A percentile compares a stretch with the other conserved stretches of the same genome.
Evolutionary conservation across 345 rosid species (phyloP).

Genomic region (Raphanus raphanistrum): DNA sequence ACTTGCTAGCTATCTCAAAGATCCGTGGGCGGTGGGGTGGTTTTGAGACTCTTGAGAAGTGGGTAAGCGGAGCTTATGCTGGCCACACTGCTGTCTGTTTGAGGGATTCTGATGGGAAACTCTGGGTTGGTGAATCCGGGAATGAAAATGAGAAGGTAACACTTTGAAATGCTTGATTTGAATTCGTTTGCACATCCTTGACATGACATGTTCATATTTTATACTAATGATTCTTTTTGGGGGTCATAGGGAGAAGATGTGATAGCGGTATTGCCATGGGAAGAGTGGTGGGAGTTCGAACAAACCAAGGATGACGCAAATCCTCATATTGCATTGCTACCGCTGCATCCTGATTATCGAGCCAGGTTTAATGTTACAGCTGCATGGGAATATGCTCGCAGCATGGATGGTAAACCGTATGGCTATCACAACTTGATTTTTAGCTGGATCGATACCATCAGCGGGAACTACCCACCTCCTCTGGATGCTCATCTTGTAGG

Average conservation of each 20-base stretch:
- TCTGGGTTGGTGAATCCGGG: slow-evolving; percentile 98
- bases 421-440: slow-evolving; percentile 98
- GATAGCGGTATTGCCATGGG: slow-evolving; percentile 86
- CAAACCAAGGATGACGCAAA: slow-evolving; percentile 80
- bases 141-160: slow-evolving; percentile 89
- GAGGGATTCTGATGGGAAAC: slow-evolving; percentile 86
- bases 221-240: too few relatives aligned
- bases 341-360: slow-evolving; percentile 80
- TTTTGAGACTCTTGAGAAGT: slow-evolving; percentile 96
- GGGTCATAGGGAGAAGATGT: slow-evolving; percentile 79
- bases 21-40: slow-evolving; percentile 95
- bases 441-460: slow-evolving; percentile 95
- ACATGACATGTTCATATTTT: too few relatives aligned
- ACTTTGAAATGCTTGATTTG: background rate
- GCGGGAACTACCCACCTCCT: slow-evolving; percentile 92
- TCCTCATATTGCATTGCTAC: slow-evolving; percentile 93
- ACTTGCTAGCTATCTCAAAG: slow-evolving; percentile 86
- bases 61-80: slow-evolving; percentile 99
- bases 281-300: slow-evolving; percentile 99
- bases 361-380: slow-evolving; percentile 91
- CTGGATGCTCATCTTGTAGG: slow-evolving; percentile 89
- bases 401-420: slow-evolving; percentile 87
- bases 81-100: slow-evolving; percentile 92
- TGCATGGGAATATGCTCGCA: slow-evolving; percentile 93
- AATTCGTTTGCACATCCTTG: background rate